Base-by-base conservation (phyloP, 495 filamentous ascomycete genomes). In the Letharia lupina region DNA sequence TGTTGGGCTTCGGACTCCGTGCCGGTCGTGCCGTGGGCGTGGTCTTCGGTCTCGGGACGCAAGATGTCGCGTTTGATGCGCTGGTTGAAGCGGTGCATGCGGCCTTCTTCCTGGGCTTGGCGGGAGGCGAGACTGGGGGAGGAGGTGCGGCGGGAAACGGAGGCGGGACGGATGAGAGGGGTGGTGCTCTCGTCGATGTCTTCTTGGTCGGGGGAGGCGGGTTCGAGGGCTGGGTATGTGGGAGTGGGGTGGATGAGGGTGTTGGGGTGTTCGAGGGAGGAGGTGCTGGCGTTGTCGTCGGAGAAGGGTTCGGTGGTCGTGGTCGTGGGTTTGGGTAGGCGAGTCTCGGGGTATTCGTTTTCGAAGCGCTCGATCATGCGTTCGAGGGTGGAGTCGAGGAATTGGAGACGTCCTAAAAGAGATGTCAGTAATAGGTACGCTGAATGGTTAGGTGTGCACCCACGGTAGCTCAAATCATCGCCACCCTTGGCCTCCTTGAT, bases 361-460 rank as follows among this genome's bases (percentile, higher is more conserved):
- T 98, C 94, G 68, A 98, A 98, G 28, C 94, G 90, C 71, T 89
- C 84, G 72, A 98, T 96, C 78, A 98, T 96, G 68, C 86, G 85
- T 67, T 90, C 83, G 10, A 98, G 83, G 2, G 94, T 98, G 61
- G 89, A 81, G 70, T 96, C 93, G 40, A 98, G 84, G 81, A 96
- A 96, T 59, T 90, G 82, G 35, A 98, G 86, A 66, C 90, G 89
- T 52, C 86, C 89, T 92, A 64, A 31, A 62, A 52, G 16, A 47
- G 41, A 60, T 39, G 44, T 78, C 66, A 80, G 67, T 37, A 33
- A 40, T 3, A 31, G 4, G 54, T 59, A 60, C 13, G 57, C 28
- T 40, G n/a, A 41, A n/a, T 35, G 20, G 31, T 45, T 52, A 62
- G 54, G 16, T 31, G 63, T 66, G 64, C 83, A 64, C 91, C 78